phyloP scores from a whole-genome alignment of 495 filamentous ascomycete genomes.

The Tuber melanosporum region DNA sequence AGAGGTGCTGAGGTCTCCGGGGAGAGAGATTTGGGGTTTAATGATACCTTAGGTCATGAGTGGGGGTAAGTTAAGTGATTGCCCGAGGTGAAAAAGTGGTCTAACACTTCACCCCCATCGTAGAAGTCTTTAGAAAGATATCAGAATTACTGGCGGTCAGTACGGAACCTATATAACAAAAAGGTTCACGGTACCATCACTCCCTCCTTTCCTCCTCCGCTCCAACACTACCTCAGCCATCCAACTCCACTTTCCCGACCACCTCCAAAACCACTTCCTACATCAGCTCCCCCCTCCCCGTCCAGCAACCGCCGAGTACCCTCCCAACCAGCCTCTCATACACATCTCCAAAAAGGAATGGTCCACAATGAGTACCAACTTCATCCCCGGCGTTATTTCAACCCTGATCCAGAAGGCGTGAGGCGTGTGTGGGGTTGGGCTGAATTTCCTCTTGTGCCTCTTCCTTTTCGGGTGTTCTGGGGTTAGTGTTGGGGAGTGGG shows the following conservation, averaged over 20 bases:
- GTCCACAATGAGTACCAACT: too few species aligned
- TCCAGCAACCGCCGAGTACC: too few species aligned
- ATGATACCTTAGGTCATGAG: not conserved
- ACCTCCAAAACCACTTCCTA: not conserved
- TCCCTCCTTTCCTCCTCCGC: not conserved
- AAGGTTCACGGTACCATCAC: not conserved
- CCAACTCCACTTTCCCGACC: not conserved
- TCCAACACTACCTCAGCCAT: not conserved
- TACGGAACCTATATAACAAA: not conserved
- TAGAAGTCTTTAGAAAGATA: not conserved
- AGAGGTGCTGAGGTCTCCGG: not conserved
- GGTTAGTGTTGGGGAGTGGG: not conserved
- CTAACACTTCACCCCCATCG: not conserved
- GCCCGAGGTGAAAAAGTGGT: not conserved
- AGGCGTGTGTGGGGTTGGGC: too few species aligned
- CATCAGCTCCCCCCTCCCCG: not conserved
- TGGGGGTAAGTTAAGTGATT: not conserved
- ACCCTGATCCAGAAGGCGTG: too few species aligned
- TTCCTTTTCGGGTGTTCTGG: not conserved
- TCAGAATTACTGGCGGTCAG: not conserved
- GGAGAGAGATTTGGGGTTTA: not conserved
- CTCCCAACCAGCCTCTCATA: conserved; percentile 67
- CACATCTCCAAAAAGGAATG: conserved; percentile 50
- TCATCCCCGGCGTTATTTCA: too few species aligned
- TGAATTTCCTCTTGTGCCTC: too few species aligned